Evolutionary conservation across 2,329 filamentous ascomycete species (phyloP), one percentile per base, ranked within the genome.

Genomic region (Stachybotrys elegans): DNA sequence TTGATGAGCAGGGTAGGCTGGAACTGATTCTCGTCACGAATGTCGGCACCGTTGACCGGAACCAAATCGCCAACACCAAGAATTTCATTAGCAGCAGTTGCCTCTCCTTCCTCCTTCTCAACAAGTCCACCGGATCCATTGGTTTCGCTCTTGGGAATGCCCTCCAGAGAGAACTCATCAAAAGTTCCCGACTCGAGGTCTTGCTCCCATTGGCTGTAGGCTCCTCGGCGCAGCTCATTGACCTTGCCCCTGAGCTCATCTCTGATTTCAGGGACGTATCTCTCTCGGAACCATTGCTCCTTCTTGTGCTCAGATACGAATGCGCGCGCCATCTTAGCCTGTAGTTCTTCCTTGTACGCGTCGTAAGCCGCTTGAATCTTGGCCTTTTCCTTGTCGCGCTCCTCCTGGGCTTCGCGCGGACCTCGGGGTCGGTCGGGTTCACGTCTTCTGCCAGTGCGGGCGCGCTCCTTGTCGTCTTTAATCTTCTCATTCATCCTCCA

Each of bases 241-340:
- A 97, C 71, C 57, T 88, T 85, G 47, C 73, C 71, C 44, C 86
- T 83, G 57, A 96, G 81, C 2, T 78, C 75, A 52, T 91, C 84
- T 42, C 88, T 78, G 43, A 92, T 81, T 53, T 93, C 88, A 1
- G 88, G 80, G 22, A 94, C 84, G 57, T 98, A 98, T 61, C 89
- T 84, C 67, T 98, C 93, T 55, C 85, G 88, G 70, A 98, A 98
- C 93, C 93, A 98, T 61, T 98, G 92, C 63, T 98, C 93, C 35
- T 83, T 83, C 62, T 95, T 95, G 67, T 98, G 93, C 55, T 90
- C 86, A 40, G 85, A 81, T 34, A 98, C 93, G 61, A 98, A 98
- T 1, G 79, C 75, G 51, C 90, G 83, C 1, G 93, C 91, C 85
- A 95, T 92, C 61, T 83, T 84, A 4, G 76, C 80, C 56, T 85